Evolutionary conservation across 208 protist species (phyloP).

Genomic region (Phytomonas sp.): DNA sequence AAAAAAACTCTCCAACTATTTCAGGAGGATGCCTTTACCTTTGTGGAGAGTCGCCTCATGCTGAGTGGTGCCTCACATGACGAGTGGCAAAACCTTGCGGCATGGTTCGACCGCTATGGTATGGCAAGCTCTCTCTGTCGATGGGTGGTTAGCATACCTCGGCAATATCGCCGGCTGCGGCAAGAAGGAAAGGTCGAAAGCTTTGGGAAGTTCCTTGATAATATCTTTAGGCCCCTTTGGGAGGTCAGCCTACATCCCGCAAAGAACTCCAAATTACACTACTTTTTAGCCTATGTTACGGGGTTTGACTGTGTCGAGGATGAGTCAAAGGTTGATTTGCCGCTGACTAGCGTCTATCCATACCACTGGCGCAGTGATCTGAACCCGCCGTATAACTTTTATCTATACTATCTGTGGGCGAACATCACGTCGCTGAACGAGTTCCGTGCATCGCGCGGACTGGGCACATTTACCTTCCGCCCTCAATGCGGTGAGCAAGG

Average conservation of each 20-base stretch:
- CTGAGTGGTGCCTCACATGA: conserved; percentile 64
- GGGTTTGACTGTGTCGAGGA: conserved; percentile 96
- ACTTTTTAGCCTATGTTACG: conserved; percentile 93
- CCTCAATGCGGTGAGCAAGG: conserved; percentile 95
- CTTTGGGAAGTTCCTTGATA: conserved; percentile 94
- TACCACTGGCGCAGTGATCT: conserved; percentile 87
- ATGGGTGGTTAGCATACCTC: conserved; percentile 95
- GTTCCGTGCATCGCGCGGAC: conserved; percentile 77
- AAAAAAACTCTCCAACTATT: conserved; percentile 77
- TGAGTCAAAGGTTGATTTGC: conserved; percentile 92
- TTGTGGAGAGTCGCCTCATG: conserved; percentile 78
- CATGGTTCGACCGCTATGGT: conserved; percentile 94
- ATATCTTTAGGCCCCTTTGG: conserved; percentile 97
- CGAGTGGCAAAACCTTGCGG: conserved; percentile 94
- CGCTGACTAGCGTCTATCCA: conserved; percentile 67
- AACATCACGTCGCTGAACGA: conserved; percentile 97
- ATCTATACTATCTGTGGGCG: conserved; percentile 97
- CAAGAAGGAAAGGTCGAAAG: conserved; percentile 67
- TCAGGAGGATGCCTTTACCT: conserved; percentile 79
- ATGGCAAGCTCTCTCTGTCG: conserved; percentile 93
- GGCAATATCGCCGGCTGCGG: conserved; percentile 84
- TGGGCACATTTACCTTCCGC: conserved; percentile 89
- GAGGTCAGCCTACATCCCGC: conserved; percentile 94
- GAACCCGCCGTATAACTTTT: conserved; percentile 98
- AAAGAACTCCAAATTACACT: conserved; percentile 92